Percentiles rank a stretch among this genome's conserved stretches.
Evolutionary conservation across 768 basidiomycete genomes (phyloP).

Genomic region (Auriculariales sp.): DNA sequence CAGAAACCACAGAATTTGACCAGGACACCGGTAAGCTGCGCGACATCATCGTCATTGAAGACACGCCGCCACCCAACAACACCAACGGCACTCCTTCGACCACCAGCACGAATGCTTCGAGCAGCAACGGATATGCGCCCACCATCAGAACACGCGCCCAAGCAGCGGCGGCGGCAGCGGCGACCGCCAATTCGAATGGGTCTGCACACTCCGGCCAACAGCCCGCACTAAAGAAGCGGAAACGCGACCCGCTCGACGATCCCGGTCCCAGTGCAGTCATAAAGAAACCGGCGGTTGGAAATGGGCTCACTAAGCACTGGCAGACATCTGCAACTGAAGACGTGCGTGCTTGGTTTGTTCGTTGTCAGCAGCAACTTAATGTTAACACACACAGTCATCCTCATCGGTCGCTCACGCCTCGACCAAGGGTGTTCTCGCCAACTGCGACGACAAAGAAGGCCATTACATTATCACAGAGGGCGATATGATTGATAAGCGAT

Average conservation of each 20-base stretch:
- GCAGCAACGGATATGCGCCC: constrained; percentile 32
- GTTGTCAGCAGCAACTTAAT: constrained; percentile 9
- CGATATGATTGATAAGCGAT: constrained; percentile 76
- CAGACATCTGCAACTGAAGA: constrained; percentile 53
- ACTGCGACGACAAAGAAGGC: constrained; percentile 96
- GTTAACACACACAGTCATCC: constrained; percentile 14
- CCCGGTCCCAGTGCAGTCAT: constrained; percentile 21
- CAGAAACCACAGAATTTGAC: constrained; percentile 80
- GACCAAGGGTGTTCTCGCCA: constrained; percentile 50
- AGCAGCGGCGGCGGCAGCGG: constrained; percentile 76
- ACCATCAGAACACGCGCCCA: constrained; percentile 75
- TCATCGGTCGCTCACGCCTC: constrained; percentile 27
- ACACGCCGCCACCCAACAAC: constrained; percentile 66
- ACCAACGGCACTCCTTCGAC: constrained; percentile 52
- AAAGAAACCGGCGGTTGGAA: not conserved
- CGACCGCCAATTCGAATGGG: constrained; percentile 27
- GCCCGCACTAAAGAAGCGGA: constrained; percentile 45
- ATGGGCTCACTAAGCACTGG: constrained; percentile 38
- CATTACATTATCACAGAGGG: constrained; percentile 93
- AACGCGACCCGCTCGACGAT: constrained; percentile 35
- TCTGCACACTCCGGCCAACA: constrained; percentile 49
- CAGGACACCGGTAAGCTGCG: constrained; percentile 49
- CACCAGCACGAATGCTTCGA: constrained; percentile 18
- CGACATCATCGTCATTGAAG: constrained; percentile 87
- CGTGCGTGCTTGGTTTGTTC: constrained; percentile 28